A percentile compares a stretch with the other conserved stretches of the same genome.
Conservation (phyloP, 2,329 filamentous ascomycete species). For the Microsporum ferrugineum region DNA sequence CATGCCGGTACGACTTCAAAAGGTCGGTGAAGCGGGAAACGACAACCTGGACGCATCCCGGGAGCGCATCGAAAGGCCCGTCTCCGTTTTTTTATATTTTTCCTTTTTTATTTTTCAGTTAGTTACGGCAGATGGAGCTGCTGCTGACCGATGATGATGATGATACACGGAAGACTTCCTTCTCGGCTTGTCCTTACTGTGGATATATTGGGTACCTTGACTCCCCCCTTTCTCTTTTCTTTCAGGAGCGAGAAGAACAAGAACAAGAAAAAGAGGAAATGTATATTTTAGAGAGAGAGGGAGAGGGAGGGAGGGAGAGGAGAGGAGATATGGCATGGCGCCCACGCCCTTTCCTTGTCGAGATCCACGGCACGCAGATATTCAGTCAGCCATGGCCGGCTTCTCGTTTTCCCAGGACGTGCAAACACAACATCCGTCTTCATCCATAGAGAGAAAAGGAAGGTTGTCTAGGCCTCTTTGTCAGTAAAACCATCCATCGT, state of each 20-base stretch:
- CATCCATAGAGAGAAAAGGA: background rate
- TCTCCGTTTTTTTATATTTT: background rate
- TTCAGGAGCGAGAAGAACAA: background rate
- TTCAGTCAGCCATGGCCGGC: background rate
- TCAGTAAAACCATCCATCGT: background rate
- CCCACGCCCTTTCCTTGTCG: background rate
- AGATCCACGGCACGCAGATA: background rate
- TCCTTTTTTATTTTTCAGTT: background rate
- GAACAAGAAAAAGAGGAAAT: background rate
- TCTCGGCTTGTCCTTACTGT: background rate
- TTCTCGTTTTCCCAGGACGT: background rate
- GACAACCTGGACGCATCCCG: background rate
- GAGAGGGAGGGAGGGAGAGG: background rate
- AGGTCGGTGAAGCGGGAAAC: constrained; percentile 1
- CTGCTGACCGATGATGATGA: background rate
- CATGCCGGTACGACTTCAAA: background rate
- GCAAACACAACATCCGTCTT: background rate
- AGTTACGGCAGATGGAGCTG: background rate
- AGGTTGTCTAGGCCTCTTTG: background rate
- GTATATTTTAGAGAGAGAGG: background rate
- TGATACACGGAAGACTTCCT: background rate
- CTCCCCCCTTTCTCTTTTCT: background rate
- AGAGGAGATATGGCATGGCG: background rate
- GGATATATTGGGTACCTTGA: background rate
- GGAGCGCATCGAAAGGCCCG: background rate